phyloP scores from a whole-genome alignment of 2,329 filamentous ascomycete genomes.

The Neonectria faginata region DNA sequence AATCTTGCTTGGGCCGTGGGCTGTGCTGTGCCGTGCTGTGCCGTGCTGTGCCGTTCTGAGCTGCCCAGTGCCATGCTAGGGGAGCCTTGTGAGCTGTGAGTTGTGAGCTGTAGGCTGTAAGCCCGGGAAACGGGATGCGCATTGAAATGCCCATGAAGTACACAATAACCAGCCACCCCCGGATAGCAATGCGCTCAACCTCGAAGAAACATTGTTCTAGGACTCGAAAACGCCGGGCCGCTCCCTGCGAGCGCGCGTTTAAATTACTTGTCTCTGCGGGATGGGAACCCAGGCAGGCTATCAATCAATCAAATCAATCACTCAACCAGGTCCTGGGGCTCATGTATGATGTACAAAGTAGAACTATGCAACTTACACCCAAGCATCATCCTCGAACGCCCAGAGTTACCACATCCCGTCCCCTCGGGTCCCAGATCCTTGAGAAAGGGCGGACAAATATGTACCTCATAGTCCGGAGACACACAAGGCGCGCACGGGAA shows the following conservation, averaged over 20 bases:
- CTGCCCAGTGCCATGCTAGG: slow-evolving; percentile 2
- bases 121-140: neutral
- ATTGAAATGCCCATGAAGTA: neutral
- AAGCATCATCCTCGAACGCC: slow-evolving; percentile 13
- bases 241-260: slow-evolving; percentile 20
- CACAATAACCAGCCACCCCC: neutral
- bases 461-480: slow-evolving; percentile 17
- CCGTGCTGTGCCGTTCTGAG: slow-evolving; percentile 9
- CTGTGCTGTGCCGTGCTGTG: slow-evolving; percentile 22
- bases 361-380: slow-evolving; percentile 11
- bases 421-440: slow-evolving; percentile 19
- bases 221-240: slow-evolving; percentile 12
- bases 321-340: slow-evolving; percentile 26
- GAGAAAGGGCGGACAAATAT: slow-evolving; percentile 15
- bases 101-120: neutral
- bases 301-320: neutral
- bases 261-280: slow-evolving; percentile 24
- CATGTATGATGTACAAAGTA: slow-evolving; percentile 9
- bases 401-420: slow-evolving; percentile 17
- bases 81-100: slow-evolving; percentile 7
- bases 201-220: slow-evolving; percentile 1
- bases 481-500: slow-evolving; percentile 9
- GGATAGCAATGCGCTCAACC: neutral
- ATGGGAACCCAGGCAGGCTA: slow-evolving; percentile 2
- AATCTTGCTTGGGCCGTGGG: slow-evolving; percentile 18